Evolutionary conservation across 345 rosid genomes (phyloP), one percentile per base, ranked within the genome.

Genomic region (Aquilaria yunnanensis): DNA sequence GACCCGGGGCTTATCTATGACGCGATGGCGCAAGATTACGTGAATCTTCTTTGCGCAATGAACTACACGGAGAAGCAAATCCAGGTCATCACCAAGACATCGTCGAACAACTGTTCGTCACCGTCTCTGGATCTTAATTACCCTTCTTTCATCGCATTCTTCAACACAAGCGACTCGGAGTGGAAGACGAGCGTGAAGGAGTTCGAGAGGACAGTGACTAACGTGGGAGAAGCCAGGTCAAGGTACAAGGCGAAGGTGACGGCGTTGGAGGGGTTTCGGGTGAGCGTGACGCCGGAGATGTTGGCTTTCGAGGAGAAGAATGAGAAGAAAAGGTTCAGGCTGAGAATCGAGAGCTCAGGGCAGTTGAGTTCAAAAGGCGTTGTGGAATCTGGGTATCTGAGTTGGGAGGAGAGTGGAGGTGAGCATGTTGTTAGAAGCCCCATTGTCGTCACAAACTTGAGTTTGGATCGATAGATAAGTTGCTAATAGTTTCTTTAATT

Each of bases 1-100:
- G 78, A 82, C 66, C 91, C 91, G 0, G 91, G 85, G 0, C 80
- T 85, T 11, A 55, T 82, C 1, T 85, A 82, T 32, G 84, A 85
- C 34, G 73, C 73, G 3, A 71, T 76, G 11, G 30, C 49, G 6
- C 57, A 72, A 13, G 87, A 82, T 54, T 85, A 85, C 32, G 54
- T 76, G 14, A 78, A 69, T 30, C 74, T 80, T 32, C 67, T 83
- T 10, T 82, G 91, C 10, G 78, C 81, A 6, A 49, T 83, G 47
- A 80, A 84, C 37, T 78, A 63, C 59, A 80, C 87, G 12, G 51
- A 32, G 10, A 57, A 72, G 31, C 81, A 80, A 72, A 84, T 86
- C 50, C 61, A 77, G 51, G 63, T 53, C 34, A 74, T 82, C 70
- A 81, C 93, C 13, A 61, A 55, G 33, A 75, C 87, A 53, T 62